phyloP scores from a whole-genome alignment of 148 eudicot genomes.

The Amaranthus cruentus region DNA sequence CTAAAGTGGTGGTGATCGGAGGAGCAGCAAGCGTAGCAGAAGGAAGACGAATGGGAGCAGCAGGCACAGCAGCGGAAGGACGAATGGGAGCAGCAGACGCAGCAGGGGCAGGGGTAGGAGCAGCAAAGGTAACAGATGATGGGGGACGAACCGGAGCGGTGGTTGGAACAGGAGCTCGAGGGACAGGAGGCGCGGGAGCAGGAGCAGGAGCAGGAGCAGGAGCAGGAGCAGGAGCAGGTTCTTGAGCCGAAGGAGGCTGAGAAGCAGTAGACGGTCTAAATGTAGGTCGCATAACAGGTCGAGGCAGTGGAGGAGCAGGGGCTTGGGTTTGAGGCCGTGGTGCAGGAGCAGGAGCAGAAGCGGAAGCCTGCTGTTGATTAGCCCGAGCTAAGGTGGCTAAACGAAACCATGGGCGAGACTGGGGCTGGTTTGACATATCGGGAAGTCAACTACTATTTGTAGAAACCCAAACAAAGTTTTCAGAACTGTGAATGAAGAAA shows the following conservation, averaged over 20 bases:
- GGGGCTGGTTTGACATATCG: constrained; percentile 46
- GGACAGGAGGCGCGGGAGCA: constrained; percentile 17
- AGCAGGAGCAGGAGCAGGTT: constrained; percentile 27
- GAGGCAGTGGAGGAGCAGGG: constrained; percentile 29
- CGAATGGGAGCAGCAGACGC: not conserved
- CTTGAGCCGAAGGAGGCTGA: constrained; percentile 25
- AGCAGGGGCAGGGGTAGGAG: not conserved
- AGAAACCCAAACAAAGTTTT: not conserved
- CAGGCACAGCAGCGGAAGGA: not conserved
- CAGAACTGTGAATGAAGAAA: constrained; percentile 6
- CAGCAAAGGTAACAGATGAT: constrained; percentile 9
- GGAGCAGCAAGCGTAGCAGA: constrained; percentile 6
- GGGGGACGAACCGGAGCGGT: constrained; percentile 19
- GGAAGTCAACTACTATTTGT: constrained; percentile 5
- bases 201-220: constrained; percentile 21
- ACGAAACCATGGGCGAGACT: constrained; percentile 49
- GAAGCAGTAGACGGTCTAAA: constrained; percentile 22
- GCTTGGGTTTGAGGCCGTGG: constrained; percentile 37
- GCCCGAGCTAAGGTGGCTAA: constrained; percentile 31
- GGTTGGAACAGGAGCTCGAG: not conserved
- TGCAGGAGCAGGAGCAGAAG: constrained; percentile 25
- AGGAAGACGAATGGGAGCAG: constrained; percentile 7
- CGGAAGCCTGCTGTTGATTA: constrained; percentile 15
- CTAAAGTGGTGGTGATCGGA: not conserved
- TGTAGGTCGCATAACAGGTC: constrained; percentile 30